Conservation (phyloP, 768 basidiomycete species). For the Amanita exitialis region DNA sequence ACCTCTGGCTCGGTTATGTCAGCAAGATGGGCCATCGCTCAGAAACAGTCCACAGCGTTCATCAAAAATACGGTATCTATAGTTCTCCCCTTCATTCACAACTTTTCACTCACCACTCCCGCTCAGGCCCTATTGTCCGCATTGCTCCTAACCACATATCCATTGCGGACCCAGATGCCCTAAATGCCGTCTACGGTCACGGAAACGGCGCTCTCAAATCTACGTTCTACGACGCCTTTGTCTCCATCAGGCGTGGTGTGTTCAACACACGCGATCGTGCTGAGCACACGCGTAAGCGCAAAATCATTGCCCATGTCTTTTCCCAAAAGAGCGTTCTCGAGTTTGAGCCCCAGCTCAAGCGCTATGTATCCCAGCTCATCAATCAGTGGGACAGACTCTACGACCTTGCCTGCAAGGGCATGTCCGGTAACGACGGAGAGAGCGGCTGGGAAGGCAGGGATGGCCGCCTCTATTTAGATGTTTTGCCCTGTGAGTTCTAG, state of each 20-base stretch:
- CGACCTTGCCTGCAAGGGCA: slow-evolving; percentile 43
- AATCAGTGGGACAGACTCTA: slow-evolving; percentile 69
- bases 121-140: slow-evolving; percentile 55
- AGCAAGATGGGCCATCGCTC: slow-evolving; percentile 65
- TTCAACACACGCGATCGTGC: slow-evolving; percentile 72
- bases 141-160: slow-evolving; percentile 73
- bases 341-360: slow-evolving; percentile 71
- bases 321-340: slow-evolving; percentile 78
- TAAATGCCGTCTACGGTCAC: slow-evolving; percentile 67
- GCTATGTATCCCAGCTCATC: slow-evolving; percentile 49
- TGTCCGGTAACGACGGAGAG: slow-evolving; percentile 50
- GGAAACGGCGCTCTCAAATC: slow-evolving; percentile 80
- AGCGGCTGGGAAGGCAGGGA: slow-evolving; percentile 52
- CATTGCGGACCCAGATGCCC: slow-evolving; percentile 68
- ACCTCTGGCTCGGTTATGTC: slow-evolving; percentile 62
- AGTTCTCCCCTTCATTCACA: background rate
- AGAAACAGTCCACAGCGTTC: slow-evolving; percentile 62
- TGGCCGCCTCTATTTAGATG: slow-evolving; percentile 66
- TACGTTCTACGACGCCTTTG: slow-evolving; percentile 72
- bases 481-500: slow-evolving; percentile 51
- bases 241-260: slow-evolving; percentile 60
- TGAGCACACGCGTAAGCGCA: slow-evolving; percentile 84
- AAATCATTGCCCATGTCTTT: slow-evolving; percentile 82
- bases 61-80: slow-evolving; percentile 58
- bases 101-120: background rate